Base-by-base conservation (phyloP, 2,329 filamentous ascomycete genomes). In the Aspergillus glaucus region DNA sequence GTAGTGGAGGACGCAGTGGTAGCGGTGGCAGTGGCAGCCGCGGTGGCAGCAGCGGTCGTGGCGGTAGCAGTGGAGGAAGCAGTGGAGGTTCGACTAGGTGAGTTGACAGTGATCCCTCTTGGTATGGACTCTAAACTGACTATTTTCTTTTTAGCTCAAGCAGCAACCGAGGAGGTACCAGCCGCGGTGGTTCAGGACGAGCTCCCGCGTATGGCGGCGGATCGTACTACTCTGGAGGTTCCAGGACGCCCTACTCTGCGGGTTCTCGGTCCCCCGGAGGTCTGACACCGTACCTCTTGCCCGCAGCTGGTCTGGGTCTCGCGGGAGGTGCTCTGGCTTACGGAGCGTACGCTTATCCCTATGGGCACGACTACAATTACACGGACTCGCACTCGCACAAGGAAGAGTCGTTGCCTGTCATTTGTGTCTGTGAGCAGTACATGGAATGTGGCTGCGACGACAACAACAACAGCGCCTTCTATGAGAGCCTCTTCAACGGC, bases 361-460 rank as follows among this genome's bases (percentile, higher is more conserved):
- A 85, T 60, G 64, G 72, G 2, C 81, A 78, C 65, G 57, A 56
- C 42, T 64, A 75, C 55, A 70, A 69, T 5, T 73, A 70, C 32
- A 72, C 74, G 63, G 66, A 75, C 50, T 63, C 73, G 39, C 67
- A 70, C 6, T 68, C 62, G 30, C 69, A 73, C 40, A 55, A 60
- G 8, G 80, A 81, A 57, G 65, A 76, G 55, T 72, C 72, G 0
- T 55, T 77, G 10, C 79, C 79, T 0, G 75, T 83, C 6, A 65
- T 74, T 3, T 85, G 81, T 58, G 60, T 81, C 34, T 85, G 81
- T 60, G 68, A 77, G 51, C 59, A 76, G 49, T 77, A 77, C 56
- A 65, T 62, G 15, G 71, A 73, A 30, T 85, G 81, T 57, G 79
- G 80, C 4, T 85, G 81, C 58, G 81, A 83, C 48, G 66, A 74